phyloP scores from a whole-genome alignment of 2,329 filamentous ascomycete species.

The Cercospora janseana region DNA sequence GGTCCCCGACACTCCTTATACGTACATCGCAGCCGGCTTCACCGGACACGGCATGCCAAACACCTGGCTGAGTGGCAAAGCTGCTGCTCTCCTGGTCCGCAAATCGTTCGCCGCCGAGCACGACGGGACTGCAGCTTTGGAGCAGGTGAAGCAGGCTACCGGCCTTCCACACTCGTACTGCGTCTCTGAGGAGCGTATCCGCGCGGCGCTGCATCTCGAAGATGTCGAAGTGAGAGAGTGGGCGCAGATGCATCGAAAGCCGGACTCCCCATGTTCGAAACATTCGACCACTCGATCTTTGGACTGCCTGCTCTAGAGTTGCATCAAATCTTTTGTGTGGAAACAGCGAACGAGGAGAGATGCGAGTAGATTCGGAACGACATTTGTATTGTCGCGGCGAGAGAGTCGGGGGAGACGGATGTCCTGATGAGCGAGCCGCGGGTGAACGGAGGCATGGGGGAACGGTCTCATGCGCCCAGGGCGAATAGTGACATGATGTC shows the following conservation, averaged over 20 bases:
- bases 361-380: too few relatives aligned
- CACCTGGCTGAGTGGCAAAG: constrained; percentile 64
- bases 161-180: constrained; percentile 35
- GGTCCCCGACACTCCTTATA: constrained; percentile 51
- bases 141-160: constrained; percentile 21
- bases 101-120: constrained; percentile 29
- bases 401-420: too few relatives aligned
- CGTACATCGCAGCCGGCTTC: constrained; percentile 45
- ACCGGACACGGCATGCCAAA: constrained; percentile 71
- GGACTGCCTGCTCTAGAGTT: too few relatives aligned
- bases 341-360: too few relatives aligned
- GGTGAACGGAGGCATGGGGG: too few relatives aligned
- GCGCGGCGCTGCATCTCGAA: constrained; percentile 27
- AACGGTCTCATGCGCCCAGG: too few relatives aligned
- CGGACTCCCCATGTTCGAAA: too few relatives aligned
- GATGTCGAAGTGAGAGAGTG: constrained; percentile 33
- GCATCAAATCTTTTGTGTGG: too few relatives aligned
- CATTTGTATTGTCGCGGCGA: too few relatives aligned
- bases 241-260: constrained; percentile 31
- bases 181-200: constrained; percentile 29
- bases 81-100: constrained; percentile 60
- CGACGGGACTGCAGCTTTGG: constrained; percentile 16
- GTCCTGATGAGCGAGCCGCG: too few relatives aligned
- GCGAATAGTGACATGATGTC: too few relatives aligned
- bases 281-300: too few relatives aligned